Evolutionary conservation across 257 asterid species (phyloP).

Genomic region (Orobanche coerulescens): DNA sequence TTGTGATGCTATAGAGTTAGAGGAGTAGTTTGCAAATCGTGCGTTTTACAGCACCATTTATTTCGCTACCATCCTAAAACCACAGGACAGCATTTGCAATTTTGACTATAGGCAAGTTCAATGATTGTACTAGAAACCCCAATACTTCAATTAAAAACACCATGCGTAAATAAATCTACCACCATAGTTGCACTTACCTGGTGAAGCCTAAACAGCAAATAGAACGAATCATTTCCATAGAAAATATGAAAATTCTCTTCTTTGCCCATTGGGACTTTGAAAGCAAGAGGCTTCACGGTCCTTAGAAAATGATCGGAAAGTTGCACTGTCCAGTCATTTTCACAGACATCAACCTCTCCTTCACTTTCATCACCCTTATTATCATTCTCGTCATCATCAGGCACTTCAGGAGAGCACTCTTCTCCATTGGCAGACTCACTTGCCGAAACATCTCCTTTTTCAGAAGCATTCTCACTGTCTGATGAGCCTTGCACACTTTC

Average conservation of each 20-base stretch:
- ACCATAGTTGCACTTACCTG: slow-evolving; percentile 40
- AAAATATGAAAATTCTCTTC: slow-evolving; percentile 42
- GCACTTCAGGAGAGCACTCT: slow-evolving; percentile 60
- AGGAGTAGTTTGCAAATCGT: no score
- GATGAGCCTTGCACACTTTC: slow-evolving; percentile 62
- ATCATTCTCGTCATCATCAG: slow-evolving; percentile 43
- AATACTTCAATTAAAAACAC: slow-evolving; percentile 1
- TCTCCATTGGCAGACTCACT: slow-evolving; percentile 76
- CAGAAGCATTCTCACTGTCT: slow-evolving; percentile 73
- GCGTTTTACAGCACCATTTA: no score
- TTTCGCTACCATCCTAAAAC: no score
- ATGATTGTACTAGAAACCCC: not conserved
- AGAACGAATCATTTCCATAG: slow-evolving; percentile 82
- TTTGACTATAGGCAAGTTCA: not conserved
- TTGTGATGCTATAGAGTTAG: no score
- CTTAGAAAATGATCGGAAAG: slow-evolving; percentile 41
- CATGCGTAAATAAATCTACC: not conserved
- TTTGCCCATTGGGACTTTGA: slow-evolving; percentile 34
- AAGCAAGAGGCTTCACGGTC: slow-evolving; percentile 54
- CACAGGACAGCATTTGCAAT: no score
- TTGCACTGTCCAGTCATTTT: slow-evolving; percentile 42
- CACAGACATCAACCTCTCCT: slow-evolving; percentile 61
- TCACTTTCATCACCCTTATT: slow-evolving; percentile 72
- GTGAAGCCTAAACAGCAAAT: slow-evolving; percentile 83
- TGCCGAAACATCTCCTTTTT: slow-evolving; percentile 56